Conservation (phyloP, 1,139 yeast species). For the Kodamaea sp. region DNA sequence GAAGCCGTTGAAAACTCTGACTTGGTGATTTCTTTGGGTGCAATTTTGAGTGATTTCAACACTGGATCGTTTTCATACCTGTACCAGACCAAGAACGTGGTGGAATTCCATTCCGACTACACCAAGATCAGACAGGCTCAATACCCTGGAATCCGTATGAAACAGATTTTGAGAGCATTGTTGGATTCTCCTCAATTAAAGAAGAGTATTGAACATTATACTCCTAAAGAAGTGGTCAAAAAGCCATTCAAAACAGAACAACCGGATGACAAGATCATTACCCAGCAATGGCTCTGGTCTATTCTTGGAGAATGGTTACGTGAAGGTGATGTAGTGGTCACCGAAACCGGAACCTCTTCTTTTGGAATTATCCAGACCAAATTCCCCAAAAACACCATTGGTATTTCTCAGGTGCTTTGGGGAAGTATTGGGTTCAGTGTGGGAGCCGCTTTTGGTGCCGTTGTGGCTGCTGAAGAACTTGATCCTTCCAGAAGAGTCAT, state of each 20-base stretch:
- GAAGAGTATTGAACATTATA: constrained; percentile 16
- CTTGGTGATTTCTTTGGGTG: constrained; percentile 35
- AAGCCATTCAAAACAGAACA: constrained; percentile 7
- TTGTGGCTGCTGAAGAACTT: constrained; percentile 51
- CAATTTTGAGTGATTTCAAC: constrained; percentile 41
- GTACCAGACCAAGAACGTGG: constrained; percentile 34
- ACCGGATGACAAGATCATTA: constrained; percentile 11
- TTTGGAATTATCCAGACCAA: constrained; percentile 37
- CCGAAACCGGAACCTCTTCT: constrained; percentile 42
- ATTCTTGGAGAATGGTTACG: constrained; percentile 27
- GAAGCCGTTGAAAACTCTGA: constrained; percentile 32
- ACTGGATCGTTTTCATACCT: constrained; percentile 43
- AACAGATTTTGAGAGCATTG: constrained; percentile 27
- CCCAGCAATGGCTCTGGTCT: constrained; percentile 38
- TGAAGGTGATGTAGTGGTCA: constrained; percentile 33
- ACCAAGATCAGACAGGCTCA: constrained; percentile 37
- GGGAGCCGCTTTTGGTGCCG: constrained; percentile 29
- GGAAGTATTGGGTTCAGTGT: constrained; percentile 30
- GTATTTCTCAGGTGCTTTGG: constrained; percentile 38
- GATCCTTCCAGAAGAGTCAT: constrained; percentile 70
- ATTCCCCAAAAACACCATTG: constrained; percentile 32
- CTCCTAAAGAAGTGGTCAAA: constrained; percentile 12
- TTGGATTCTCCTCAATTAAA: constrained; percentile 17
- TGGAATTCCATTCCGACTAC: constrained; percentile 42
- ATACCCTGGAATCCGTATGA: constrained; percentile 40